Evolutionary conservation across 2,329 filamentous ascomycete genomes (phyloP), one percentile per base, ranked within the genome.

Genomic region (Tricladium varicosporioides): DNA sequence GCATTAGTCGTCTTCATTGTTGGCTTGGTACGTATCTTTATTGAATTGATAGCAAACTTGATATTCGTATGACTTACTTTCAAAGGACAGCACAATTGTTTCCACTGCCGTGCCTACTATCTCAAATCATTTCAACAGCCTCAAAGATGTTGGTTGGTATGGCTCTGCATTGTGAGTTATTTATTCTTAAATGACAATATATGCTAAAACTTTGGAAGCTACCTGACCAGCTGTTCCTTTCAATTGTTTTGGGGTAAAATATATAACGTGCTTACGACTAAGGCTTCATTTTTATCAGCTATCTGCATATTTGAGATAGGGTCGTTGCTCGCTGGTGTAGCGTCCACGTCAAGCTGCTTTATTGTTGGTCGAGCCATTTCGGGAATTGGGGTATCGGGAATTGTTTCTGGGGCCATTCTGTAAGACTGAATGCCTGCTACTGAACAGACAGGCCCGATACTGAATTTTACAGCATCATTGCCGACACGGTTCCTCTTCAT

Each of bases 371-470:
- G 67, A 32, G 67, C 66, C 22, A 49, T 69, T 5, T 79, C 8
- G 63, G 63, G 53, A 53, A 19, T 78, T 0, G 79, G 78, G 11
- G 36, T 40, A n/a, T 40, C 36, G 36, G 36, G 36, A 40, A 40
- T 40, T 10, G 36, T 40, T 40, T 40, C 36, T 40, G 36, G 36
- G 36, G 36, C 36, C 36, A 40, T 40, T 40, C 36, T 40, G 36
- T 40, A 1, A 40, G 36, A 40, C 5, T 40, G 49, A 42, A 31
- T 58, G 53, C 43, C 16, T 36, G 47, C 5, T 16, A 48, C 13
- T 42, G 43, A 27, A 44, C 27, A 16, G 56, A 58, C 13, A 60
- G 62, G 57, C 65, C 66, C 53, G 63, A 67, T 49, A 60, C 60
- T 9, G 65, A 63, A 8, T 31, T 52, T 15, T 57, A 65, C 45